A percentile compares a stretch with the other conserved stretches of the same genome.
Evolutionary conservation across 306 rosid genomes (phyloP).

Genomic region (Citrullus amarus): DNA sequence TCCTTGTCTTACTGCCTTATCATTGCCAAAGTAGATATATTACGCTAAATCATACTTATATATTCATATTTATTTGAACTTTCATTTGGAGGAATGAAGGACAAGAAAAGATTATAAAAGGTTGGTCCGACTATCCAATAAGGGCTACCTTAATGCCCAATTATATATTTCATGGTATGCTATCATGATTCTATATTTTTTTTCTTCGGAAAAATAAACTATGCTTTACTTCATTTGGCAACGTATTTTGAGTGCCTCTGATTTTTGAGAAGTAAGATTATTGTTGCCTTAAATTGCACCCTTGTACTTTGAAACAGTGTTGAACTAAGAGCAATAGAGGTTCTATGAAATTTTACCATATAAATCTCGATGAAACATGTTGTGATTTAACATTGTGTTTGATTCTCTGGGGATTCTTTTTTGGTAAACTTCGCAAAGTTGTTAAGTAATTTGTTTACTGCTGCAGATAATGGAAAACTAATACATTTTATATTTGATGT

Average conservation of each 20-base stretch:
- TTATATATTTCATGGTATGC: not conserved
- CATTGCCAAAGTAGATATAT: not conserved
- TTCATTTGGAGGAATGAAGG: not conserved
- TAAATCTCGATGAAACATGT: not conserved
- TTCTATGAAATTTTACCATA: not conserved
- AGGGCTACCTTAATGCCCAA: not conserved
- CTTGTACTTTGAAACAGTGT: not conserved
- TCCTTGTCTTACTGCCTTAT: not conserved
- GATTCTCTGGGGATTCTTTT: not conserved
- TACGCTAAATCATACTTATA: not conserved
- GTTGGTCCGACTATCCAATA: not conserved
- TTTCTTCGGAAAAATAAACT: not conserved
- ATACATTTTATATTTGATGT: slow-evolving; percentile 24
- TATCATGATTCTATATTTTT: not conserved
- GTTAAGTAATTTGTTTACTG: slow-evolving; percentile 8
- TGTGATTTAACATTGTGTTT: not conserved
- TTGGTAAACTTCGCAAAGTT: not conserved
- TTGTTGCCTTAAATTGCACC: not conserved
- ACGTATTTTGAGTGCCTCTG: not conserved
- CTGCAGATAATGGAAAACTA: slow-evolving; percentile 2
- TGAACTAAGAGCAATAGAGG: not conserved
- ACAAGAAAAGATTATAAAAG: not conserved
- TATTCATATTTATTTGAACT: too few species aligned
- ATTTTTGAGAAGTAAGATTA: not conserved
- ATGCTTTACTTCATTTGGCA: not conserved